Evolutionary conservation across 495 filamentous ascomycete species (phyloP).

Genomic region (Sabuloglossum arenarium): DNA sequence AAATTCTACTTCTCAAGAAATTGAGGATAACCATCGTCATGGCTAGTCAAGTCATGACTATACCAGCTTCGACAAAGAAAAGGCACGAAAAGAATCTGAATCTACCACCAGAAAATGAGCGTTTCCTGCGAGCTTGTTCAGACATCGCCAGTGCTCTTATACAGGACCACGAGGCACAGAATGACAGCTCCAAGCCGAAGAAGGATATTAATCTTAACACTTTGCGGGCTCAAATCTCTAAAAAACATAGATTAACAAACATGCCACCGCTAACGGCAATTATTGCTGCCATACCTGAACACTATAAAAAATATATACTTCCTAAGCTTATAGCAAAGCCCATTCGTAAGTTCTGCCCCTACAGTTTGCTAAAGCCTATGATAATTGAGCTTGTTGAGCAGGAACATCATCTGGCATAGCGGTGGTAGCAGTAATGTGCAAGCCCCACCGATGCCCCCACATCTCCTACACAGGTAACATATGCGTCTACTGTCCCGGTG

Average conservation of each 20-base stretch:
- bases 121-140: conserved; percentile 80
- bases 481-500: conserved; percentile 95
- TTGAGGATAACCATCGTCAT: conserved; percentile 18
- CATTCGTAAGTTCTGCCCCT: conserved; percentile 38
- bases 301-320: conserved; percentile 98
- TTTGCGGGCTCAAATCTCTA: conserved; percentile 68
- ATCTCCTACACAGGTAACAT: conserved; percentile 98
- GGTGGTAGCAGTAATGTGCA: conserved; percentile 99
- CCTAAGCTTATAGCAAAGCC: conserved; percentile 92
- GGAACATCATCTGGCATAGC: conserved; percentile 90
- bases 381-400: conserved; percentile 10
- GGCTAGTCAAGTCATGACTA: conserved; percentile 42
- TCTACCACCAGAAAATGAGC: conserved; percentile 76
- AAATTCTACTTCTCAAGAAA: neutral
- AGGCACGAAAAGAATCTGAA: conserved; percentile 47
- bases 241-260: conserved; percentile 68
- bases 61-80: conserved; percentile 27
- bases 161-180: conserved; percentile 67
- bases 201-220: conserved; percentile 87
- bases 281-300: conserved; percentile 89
- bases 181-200: conserved; percentile 44
- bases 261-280: conserved; percentile 90
- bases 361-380: neutral
- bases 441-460: conserved; percentile 91
- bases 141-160: conserved; percentile 87